phyloP scores from a whole-genome alignment of 169 alveolate species.

The Cryptosporidium tyzzeri region DNA sequence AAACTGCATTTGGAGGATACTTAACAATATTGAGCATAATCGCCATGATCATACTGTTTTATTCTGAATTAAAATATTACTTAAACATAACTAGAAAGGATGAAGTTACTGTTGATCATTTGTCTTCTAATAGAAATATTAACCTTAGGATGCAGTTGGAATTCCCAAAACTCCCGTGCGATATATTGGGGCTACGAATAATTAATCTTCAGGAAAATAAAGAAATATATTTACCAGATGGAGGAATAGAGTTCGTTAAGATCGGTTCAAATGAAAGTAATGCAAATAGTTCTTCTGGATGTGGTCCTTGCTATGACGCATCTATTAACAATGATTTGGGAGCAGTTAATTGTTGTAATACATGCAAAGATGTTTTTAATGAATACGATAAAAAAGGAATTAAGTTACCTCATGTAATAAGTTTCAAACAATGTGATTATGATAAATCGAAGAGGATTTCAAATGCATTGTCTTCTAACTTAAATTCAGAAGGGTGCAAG shows the following conservation, averaged over 20 bases:
- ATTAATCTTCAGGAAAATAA: conserved; percentile 51
- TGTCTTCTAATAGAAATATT: conserved; percentile 29
- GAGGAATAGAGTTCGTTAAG: conserved; percentile 20
- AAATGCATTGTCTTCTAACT: conserved; percentile 24
- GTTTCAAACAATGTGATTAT: conserved; percentile 60
- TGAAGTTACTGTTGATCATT: conserved; percentile 65
- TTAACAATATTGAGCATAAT: conserved; percentile 52
- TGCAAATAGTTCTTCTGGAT: conserved; percentile 3
- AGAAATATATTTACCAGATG: conserved; percentile 41
- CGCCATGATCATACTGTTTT: conserved; percentile 43
- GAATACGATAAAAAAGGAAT: conserved; percentile 36
- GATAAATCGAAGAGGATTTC: conserved; percentile 6
- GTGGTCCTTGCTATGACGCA: conserved; percentile 73
- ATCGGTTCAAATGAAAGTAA: conserved; percentile 3
- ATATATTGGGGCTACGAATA: conserved; percentile 42
- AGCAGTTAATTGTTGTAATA: conserved; percentile 37
- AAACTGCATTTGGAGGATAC: conserved; percentile 76
- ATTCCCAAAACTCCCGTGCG: conserved; percentile 72
- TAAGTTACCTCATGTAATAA: conserved; percentile 30
- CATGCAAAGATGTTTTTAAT: conserved; percentile 50
- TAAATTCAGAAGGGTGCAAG: conserved; percentile 53
- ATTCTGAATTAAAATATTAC: conserved; percentile 65
- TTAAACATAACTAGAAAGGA: conserved; percentile 50
- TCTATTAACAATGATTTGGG: not conserved
- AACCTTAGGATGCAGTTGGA: conserved; percentile 39